Evolutionary conservation across 345 rosid genomes (phyloP), one percentile per base, ranked within the genome.

Genomic region (Moricandia arvensis): DNA sequence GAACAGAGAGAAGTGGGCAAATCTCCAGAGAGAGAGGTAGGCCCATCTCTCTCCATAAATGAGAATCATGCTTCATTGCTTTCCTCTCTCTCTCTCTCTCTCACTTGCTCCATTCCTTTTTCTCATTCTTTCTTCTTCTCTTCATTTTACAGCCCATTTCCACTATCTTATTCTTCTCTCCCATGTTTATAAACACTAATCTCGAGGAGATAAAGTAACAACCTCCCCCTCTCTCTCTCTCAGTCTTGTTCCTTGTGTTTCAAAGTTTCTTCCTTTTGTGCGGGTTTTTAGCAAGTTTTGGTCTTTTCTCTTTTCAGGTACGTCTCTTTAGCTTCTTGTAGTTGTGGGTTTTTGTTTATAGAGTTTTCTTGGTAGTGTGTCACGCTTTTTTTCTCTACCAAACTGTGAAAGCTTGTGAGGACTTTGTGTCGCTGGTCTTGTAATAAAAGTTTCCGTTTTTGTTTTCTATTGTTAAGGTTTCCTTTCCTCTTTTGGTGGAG

Each of bases 341-440:
- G 15, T 43, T 45, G 27, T 76, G 35, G 68, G 64, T 53, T 38
- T 76, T 45, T 45, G 17, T 45, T 16, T 6, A 17, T 45, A 45
- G 26, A n/a, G n/a, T n/a, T 11, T 33, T 54, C 10, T 63, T 18
- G 66, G 0, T 53, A 61, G 74, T 60, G 66, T 73, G 49, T 79
- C 74, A 73, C 73, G 60, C 74, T 79, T 79, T 63, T 54, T 15
- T 34, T 51, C 27, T 55, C 55, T 49, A 64, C 75, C 45, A 47
- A 63, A 53, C 69, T 62, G 34, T 21, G 29, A 63, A 47, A 37
- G 11, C 75, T 57, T 69, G 60, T 63, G 15, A 66, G 45, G 8
- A 15, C 53, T 66, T 70, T 18, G 65, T 59, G 24, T 21, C 1
- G 24, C 73, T 73, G n/a, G 13, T 65, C 51, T 78, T 66, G 12